Conservation (phyloP, 352 stramenopile genomes). For the Phytophthora citrophthora region DNA sequence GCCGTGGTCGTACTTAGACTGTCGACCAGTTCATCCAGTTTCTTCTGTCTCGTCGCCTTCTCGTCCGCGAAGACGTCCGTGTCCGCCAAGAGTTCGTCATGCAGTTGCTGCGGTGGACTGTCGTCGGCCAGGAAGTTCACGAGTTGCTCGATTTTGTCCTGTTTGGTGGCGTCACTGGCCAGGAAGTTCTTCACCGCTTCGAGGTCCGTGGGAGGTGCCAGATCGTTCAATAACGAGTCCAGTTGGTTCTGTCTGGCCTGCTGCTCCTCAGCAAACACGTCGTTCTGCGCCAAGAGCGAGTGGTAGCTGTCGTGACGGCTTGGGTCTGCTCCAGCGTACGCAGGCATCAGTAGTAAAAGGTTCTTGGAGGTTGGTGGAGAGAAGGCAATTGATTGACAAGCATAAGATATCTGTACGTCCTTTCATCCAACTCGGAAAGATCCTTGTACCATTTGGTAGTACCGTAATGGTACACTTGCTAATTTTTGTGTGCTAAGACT, state of each 20-base stretch:
- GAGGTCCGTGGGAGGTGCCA: slow-evolving; percentile 10
- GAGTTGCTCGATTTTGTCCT: slow-evolving; percentile 34
- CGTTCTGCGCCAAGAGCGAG: slow-evolving; percentile 4
- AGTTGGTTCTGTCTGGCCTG: slow-evolving; percentile 28
- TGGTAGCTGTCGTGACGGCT: not conserved
- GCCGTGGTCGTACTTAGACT: slow-evolving; percentile 6
- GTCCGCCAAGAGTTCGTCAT: slow-evolving; percentile 9
- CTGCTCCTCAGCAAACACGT: slow-evolving; percentile 33
- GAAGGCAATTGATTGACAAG: not conserved
- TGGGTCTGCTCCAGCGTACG: slow-evolving; percentile 1
- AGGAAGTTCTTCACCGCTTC: slow-evolving; percentile 20
- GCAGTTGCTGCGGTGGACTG: not conserved
- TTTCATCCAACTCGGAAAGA: slow-evolving; percentile 3
- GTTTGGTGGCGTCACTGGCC: slow-evolving; percentile 17
- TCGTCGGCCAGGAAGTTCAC: slow-evolving; percentile 33
- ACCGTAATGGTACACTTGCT: too few relatives aligned
- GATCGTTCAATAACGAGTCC: slow-evolving; percentile 22
- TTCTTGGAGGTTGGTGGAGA: not conserved
- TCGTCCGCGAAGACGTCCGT: slow-evolving; percentile 32
- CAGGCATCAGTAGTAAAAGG: not conserved
- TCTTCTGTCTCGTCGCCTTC: slow-evolving; percentile 23
- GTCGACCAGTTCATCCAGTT: slow-evolving; percentile 26
- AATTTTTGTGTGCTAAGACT: too few relatives aligned
- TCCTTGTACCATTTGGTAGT: too few relatives aligned
- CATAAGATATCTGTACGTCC: slow-evolving; percentile 6